Conservation (phyloP, 2,329 filamentous ascomycete genomes). For the Alternaria sp. region DNA sequence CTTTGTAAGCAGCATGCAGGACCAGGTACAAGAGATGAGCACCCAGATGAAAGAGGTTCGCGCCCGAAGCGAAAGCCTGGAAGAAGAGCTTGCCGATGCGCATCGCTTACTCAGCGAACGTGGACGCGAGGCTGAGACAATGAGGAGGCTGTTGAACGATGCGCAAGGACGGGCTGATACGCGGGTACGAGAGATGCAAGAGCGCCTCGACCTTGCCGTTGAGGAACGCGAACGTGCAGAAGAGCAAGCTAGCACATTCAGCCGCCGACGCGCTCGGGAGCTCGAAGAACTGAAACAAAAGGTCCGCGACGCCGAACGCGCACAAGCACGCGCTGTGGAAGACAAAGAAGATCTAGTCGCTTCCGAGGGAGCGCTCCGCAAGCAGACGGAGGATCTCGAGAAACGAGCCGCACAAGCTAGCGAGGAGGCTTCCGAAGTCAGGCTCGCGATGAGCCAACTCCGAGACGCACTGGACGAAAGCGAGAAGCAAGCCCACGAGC, state of each 20-base stretch:
- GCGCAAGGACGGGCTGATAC: constrained; percentile 82
- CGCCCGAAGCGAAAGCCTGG: constrained; percentile 80
- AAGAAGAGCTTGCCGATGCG: constrained; percentile 90
- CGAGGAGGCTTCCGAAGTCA: constrained; percentile 77
- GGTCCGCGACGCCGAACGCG: constrained; percentile 80
- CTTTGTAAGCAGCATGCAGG: constrained; percentile 88
- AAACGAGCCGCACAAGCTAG: constrained; percentile 69
- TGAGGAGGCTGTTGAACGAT: constrained; percentile 86
- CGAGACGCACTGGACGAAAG: constrained; percentile 83
- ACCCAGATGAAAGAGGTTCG: constrained; percentile 91
- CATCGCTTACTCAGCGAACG: constrained; percentile 86
- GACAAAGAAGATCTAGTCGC: constrained; percentile 81
- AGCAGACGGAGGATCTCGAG: constrained; percentile 78
- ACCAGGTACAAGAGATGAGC: constrained; percentile 85
- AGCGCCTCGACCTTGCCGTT: constrained; percentile 85
- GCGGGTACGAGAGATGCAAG: constrained; percentile 86
- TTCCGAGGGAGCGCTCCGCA: constrained; percentile 75
- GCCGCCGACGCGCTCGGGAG: constrained; percentile 78
- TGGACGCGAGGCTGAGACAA: constrained; percentile 90
- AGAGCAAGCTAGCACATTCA: constrained; percentile 82
- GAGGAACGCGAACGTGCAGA: constrained; percentile 93
- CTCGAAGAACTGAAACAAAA: constrained; percentile 83
- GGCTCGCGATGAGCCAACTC: constrained; percentile 77
- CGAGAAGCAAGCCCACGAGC: constrained; percentile 81
- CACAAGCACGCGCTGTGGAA: constrained; percentile 71